A percentile compares a stretch with the other conserved stretches of the same genome.
phyloP scores from a whole-genome alignment of 805 yeast species.

The Millerozyma miso region DNA sequence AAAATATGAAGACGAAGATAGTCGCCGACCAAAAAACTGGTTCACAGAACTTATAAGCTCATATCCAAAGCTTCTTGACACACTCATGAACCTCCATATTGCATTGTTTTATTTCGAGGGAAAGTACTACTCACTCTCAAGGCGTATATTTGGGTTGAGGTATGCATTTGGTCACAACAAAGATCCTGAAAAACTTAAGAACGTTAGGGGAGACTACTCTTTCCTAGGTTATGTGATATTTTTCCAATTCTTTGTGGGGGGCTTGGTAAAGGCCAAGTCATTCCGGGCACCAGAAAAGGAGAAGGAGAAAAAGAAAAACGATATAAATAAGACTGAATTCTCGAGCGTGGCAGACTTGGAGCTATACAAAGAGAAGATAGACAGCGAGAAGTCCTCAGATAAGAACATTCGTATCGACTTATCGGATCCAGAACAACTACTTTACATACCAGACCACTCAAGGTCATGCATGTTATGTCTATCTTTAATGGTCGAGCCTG shows the following conservation, averaged over 20 bases:
- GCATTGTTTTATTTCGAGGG: constrained; percentile 84
- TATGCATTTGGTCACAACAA: constrained; percentile 70
- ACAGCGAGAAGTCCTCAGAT: constrained; percentile 1
- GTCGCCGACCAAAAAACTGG: constrained; percentile 10
- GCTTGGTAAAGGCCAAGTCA: constrained; percentile 28
- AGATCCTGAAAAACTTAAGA: constrained; percentile 33
- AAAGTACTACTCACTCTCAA: constrained; percentile 71
- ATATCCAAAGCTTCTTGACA: constrained; percentile 47
- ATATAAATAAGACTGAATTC: constrained; percentile 3
- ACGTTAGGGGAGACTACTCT: constrained; percentile 62
- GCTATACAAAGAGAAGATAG: not conserved
- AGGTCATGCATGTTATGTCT: constrained; percentile 84
- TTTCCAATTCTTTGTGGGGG: constrained; percentile 47
- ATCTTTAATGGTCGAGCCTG: constrained; percentile 73
- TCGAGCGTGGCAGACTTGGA: constrained; percentile 6
- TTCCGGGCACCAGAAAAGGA: constrained; percentile 3
- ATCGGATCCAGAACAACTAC: constrained; percentile 50
- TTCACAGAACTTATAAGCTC: constrained; percentile 24
- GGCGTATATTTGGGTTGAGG: constrained; percentile 73
- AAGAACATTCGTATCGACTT: constrained; percentile 41
- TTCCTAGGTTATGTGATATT: constrained; percentile 63
- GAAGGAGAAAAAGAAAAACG: constrained; percentile 12
- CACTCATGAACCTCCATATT: constrained; percentile 63
- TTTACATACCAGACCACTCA: constrained; percentile 66
- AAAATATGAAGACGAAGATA: constrained; percentile 10